phyloP scores from a whole-genome alignment of 2,329 filamentous ascomycete genomes.

The Hypomyces perniciosus region DNA sequence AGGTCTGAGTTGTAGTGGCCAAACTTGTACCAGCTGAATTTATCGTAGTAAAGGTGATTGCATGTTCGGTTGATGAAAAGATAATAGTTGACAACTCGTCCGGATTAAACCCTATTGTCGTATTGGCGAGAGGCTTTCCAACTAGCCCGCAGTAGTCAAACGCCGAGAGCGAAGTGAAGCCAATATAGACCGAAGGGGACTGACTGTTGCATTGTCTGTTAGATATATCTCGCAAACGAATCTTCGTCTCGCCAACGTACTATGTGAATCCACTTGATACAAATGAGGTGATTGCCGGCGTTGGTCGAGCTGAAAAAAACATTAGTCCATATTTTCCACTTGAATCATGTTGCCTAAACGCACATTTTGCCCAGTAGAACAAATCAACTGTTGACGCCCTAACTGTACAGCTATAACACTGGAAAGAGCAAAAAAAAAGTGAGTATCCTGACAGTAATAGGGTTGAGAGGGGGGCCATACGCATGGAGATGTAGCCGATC shows the following conservation, averaged over 20 bases:
- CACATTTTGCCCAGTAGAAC: slow-evolving; percentile 6
- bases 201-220: neutral
- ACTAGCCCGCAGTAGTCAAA: slow-evolving; percentile 9
- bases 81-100: slow-evolving; percentile 7
- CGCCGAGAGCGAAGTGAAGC: slow-evolving; percentile 11
- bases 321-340: neutral
- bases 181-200: slow-evolving; percentile 10
- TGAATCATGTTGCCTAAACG: neutral
- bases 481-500: slow-evolving; percentile 8
- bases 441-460: neutral
- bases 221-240: neutral
- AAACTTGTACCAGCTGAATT: neutral
- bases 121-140: slow-evolving; percentile 6
- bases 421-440: neutral
- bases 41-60: neutral
- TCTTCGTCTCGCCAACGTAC: neutral
- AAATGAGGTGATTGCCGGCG: slow-evolving; percentile 3
- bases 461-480: neutral
- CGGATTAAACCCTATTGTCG: slow-evolving; percentile 8
- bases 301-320: neutral
- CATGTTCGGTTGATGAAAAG: neutral
- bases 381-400: slow-evolving; percentile 10
- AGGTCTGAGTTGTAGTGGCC: neutral
- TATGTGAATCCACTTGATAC: slow-evolving; percentile 5
- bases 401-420: slow-evolving; percentile 11